Base-by-base conservation (phyloP, 2,329 filamentous ascomycete genomes). In the Stenocarpella maydis region DNA sequence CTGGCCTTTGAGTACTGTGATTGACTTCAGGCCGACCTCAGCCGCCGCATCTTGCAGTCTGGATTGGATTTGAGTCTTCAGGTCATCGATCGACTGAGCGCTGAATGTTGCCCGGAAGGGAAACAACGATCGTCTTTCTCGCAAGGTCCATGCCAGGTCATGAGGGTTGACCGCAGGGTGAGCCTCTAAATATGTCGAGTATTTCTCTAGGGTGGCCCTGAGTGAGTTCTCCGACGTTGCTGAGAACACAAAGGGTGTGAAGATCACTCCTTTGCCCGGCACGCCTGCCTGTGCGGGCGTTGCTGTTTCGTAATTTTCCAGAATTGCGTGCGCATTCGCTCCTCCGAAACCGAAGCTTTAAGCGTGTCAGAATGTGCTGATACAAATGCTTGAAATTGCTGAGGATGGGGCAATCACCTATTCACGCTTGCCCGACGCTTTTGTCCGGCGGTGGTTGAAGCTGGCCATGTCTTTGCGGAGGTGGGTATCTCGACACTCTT, bases 161-260 rank as follows among this genome's bases (percentile, higher is more conserved):
- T 52, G 64, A 26, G 74, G 34, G 37, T 55, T 24, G 9, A 72
- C 52, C 14, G 65, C 64, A 7, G 72, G 39, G 19, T 72, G 19
- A 4, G 34, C 12, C 2, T 55, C 55, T 1, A 79, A 66, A 43
- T 75, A 77, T 14, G 66, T 54, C 31, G 64, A 64, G 50, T 74
- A 78, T 4, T 70, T 70, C 3, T 37, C 24, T 28, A 74, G 60
- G 1, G 76, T 71, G 45, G 71, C 72, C 12, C 70, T 39, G 26
- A 79, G 50, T 0, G 78, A 77, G 28, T 74, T 75, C 15, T 73
- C 71, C 2, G 78, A 79, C 9, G 74, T 73, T 10, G 78, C 78
- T 0, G 78, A 79, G 63, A 79, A 50, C 10, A 77, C 61, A 24
- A 78, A 64, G 7, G 77, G 78, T 2, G 76, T 49, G 34, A 47